phyloP scores from a whole-genome alignment of 441 rosid genomes.

The Pelargonium fulgidum region DNA sequence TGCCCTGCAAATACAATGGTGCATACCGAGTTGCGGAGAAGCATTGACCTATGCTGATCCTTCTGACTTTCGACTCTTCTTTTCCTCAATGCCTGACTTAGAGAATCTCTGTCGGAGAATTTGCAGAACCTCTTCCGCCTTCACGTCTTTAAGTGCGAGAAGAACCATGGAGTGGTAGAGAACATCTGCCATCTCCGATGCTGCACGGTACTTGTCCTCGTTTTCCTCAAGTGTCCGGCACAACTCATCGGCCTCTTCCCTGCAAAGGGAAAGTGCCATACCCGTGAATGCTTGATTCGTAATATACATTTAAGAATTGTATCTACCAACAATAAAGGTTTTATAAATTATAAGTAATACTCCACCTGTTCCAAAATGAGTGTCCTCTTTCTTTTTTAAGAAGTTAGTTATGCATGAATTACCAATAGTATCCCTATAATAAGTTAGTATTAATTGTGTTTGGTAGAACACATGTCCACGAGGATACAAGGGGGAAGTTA shows the following conservation, averaged over 20 bases:
- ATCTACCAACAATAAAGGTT: not conserved
- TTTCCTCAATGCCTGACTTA: conserved; percentile 69
- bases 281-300: no score
- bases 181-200: conserved; percentile 79
- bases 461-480: no score
- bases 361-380: no score
- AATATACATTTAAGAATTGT: not conserved
- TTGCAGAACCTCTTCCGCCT: conserved; percentile 53
- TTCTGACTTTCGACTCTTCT: conserved; percentile 39
- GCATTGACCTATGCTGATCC: conserved; percentile 9
- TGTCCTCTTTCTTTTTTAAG: no score
- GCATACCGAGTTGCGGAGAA: not conserved
- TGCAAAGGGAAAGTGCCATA: conserved; percentile 15
- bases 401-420: no score
- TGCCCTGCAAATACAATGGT: not conserved
- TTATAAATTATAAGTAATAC: no score
- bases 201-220: conserved; percentile 45
- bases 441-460: no score
- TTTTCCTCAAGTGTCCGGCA: conserved; percentile 68
- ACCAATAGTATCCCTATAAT: no score
- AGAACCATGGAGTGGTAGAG: conserved; percentile 73
- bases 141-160: conserved; percentile 41
- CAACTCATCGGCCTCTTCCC: conserved; percentile 81
- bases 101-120: conserved; percentile 58
- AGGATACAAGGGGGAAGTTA: no score